Evolutionary conservation across 1,139 yeast species (phyloP), one percentile per base, ranked within the genome.

Genomic region (Nadsonia commutata): DNA sequence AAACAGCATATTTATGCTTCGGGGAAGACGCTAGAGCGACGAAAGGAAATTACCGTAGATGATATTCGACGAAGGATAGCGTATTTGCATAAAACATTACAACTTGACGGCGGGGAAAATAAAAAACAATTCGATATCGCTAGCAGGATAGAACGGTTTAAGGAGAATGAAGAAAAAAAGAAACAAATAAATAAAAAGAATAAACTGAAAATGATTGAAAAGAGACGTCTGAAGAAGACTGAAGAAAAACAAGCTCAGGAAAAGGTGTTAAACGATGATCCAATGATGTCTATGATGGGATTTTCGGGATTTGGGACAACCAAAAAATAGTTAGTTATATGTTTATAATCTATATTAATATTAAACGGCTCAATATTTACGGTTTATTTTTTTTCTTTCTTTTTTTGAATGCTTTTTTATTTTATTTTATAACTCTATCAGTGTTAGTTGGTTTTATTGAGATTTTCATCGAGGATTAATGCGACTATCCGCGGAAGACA

Each of bases 281-380:
- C 63, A 6, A 58, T 78, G 55, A 56, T 59, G 16, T 51, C 58
- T 6, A 49, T 68, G 47, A 78, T 81, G 86, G 90, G 90, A 1
- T 76, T 81, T 42, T 41, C 41, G 7, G 41, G 41, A 16, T 42
- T 42, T 21, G 41, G 41, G 1, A 9, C 21, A 36, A 36, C 38
- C n/a, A 36, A 20, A 36, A 19, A 20, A 16, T 36, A n/a, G n/a
- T n/a, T n/a, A n/a, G n/a, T n/a, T n/a, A n/a, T n/a, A n/a, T n/a
- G n/a, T n/a, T n/a, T n/a, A n/a, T n/a, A n/a, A n/a, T n/a, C n/a
- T n/a, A n/a, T n/a, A n/a, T n/a, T n/a, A n/a, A n/a, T n/a, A n/a
- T n/a, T n/a, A n/a, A n/a, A n/a, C n/a, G n/a, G n/a, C n/a, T n/a
- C n/a, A n/a, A n/a, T n/a, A n/a, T n/a, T n/a, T n/a, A n/a, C n/a